These are phyloP conservation scores for Pholiota conissans DNA, from an alignment of 768 basidiomycete species.

Conservation along the genomic window DNA sequence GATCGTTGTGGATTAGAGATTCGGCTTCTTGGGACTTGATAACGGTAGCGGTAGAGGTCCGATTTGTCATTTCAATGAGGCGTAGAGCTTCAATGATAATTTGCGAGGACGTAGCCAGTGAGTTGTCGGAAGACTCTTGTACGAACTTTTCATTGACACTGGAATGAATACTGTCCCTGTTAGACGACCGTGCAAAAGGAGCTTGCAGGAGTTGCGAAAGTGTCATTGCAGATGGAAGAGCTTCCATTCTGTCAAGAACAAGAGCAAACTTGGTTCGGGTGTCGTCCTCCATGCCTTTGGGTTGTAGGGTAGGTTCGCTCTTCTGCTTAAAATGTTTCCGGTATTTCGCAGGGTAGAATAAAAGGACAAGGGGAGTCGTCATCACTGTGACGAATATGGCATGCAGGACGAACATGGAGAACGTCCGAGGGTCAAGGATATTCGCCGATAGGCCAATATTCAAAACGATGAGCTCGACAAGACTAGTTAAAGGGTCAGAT, in stretches of 20 bases:
- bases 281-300: slow-evolving; percentile 27
- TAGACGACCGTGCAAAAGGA: not conserved
- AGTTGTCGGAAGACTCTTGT: not conserved
- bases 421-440: slow-evolving; percentile 63
- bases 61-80: slow-evolving; percentile 87
- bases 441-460: slow-evolving; percentile 79
- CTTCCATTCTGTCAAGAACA: slow-evolving; percentile 80
- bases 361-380: slow-evolving; percentile 79
- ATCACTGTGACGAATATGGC: slow-evolving; percentile 78
- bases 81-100: slow-evolving; percentile 76
- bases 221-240: slow-evolving; percentile 81
- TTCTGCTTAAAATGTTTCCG: slow-evolving; percentile 37
- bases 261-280: slow-evolving; percentile 65
- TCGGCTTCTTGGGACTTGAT: slow-evolving; percentile 80
- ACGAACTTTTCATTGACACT: slow-evolving; percentile 24
- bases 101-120: slow-evolving; percentile 2
- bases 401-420: slow-evolving; percentile 89
- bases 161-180: slow-evolving; percentile 1
- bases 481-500: slow-evolving; percentile 29
- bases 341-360: slow-evolving; percentile 70
- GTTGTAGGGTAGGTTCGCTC: slow-evolving; percentile 20
- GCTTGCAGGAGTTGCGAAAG: slow-evolving; percentile 69
- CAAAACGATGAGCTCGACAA: slow-evolving; percentile 91
- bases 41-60: slow-evolving; percentile 83
- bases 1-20: slow-evolving; percentile 65